These are phyloP conservation scores for Chlamydomonas schloesseri DNA, from an alignment of 139 green algal genomes.

Conservation along the genomic window DNA sequence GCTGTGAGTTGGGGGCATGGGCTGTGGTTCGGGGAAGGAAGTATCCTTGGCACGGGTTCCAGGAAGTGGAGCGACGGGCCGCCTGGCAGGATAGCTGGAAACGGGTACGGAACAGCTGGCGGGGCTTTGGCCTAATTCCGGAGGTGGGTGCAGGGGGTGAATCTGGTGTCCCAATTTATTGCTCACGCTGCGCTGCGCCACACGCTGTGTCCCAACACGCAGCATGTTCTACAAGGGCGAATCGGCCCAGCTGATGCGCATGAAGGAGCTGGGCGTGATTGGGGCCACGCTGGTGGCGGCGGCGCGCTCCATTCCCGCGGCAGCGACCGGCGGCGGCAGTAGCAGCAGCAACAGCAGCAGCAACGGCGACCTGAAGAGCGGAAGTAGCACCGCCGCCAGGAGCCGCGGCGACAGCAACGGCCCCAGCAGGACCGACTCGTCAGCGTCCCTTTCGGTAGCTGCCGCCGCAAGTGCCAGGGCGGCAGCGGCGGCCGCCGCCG, in stretches of 20 bases:
- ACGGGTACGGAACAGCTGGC: too few species aligned
- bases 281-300: not conserved
- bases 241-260: not conserved
- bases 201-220: too few species aligned
- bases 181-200: too few species aligned
- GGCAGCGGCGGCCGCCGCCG: not conserved
- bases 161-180: too few species aligned
- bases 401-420: too few species aligned
- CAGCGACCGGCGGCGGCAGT: not conserved
- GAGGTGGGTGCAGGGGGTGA: too few species aligned
- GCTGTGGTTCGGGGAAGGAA: too few species aligned
- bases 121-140: too few species aligned
- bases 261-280: constrained; percentile 21
- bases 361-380: not conserved
- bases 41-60: too few species aligned
- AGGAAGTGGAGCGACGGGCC: too few species aligned
- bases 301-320: not conserved
- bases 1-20: not conserved
- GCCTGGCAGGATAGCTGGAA: too few species aligned
- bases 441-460: not conserved
- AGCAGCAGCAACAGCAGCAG: not conserved
- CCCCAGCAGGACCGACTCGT: not conserved
- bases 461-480: not conserved
- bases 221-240: not conserved
- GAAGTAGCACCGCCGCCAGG: too few species aligned